A percentile compares a stretch with the other conserved stretches of the same genome.
These are phyloP conservation scores for Monilinia aucupariae DNA, from an alignment of 2,329 filamentous ascomycete genomes.

Conservation along the genomic window DNA sequence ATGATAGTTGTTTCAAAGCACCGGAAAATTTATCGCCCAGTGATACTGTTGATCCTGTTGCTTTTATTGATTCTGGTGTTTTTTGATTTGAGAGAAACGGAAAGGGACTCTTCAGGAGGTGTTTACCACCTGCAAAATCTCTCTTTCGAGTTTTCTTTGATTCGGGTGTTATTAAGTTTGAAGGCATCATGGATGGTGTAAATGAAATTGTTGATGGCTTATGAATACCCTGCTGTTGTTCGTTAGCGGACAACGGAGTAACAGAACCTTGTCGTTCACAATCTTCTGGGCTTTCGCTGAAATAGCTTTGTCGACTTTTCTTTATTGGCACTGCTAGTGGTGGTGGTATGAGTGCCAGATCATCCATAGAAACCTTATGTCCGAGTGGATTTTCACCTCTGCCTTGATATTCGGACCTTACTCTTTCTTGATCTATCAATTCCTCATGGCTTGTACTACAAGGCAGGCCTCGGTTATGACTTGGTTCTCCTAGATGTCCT, in stretches of 20 bases:
- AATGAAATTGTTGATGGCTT: background rate
- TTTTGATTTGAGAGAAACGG: conserved; percentile 17
- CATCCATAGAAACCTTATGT: background rate
- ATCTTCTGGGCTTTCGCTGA: background rate
- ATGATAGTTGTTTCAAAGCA: conserved; percentile 20
- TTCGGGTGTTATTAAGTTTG: background rate
- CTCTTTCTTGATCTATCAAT: conserved; percentile 15
- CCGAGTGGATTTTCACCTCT: background rate
- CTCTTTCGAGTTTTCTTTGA: background rate
- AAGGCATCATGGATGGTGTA: background rate
- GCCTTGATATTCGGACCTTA: conserved; percentile 5
- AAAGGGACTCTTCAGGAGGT: conserved; percentile 24
- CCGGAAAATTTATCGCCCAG: conserved; percentile 18
- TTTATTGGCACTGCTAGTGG: conserved; percentile 7
- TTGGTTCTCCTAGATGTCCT: conserved; percentile 1
- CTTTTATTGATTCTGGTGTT: conserved; percentile 4
- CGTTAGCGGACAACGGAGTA: background rate
- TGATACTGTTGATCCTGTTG: background rate
- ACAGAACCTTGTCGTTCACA: background rate
- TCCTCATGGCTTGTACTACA: conserved; percentile 7
- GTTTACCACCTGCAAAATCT: conserved; percentile 20
- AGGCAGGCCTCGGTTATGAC: background rate
- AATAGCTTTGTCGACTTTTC: conserved; percentile 7
- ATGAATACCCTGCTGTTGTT: background rate
- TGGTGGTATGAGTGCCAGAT: conserved; percentile 1